These are phyloP conservation scores for Wallacemonas collosoma DNA, from an alignment of 208 protist species.

Conservation along the genomic window DNA sequence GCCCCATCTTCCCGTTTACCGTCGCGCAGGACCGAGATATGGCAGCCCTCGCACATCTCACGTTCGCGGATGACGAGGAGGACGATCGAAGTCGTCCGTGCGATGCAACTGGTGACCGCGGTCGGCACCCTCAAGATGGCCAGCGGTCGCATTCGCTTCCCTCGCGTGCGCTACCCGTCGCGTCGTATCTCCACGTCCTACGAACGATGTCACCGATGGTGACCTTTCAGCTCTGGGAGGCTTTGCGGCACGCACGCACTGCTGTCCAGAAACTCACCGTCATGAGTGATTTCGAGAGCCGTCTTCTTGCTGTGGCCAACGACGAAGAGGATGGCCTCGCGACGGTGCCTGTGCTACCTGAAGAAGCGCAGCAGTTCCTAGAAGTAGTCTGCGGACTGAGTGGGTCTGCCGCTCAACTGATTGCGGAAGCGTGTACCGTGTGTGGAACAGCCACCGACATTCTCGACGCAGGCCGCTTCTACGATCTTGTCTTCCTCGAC, in stretches of 20 bases:
- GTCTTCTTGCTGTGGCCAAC: slow-evolving; percentile 33
- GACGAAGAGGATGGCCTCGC: slow-evolving; percentile 9
- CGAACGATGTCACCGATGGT: slow-evolving; percentile 33
- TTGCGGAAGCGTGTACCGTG: slow-evolving; percentile 36
- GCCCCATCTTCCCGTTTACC: slow-evolving; percentile 48
- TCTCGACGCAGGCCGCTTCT: slow-evolving; percentile 33
- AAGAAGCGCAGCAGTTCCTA: slow-evolving; percentile 38
- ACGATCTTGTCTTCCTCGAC: slow-evolving; percentile 55
- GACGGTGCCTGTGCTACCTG: slow-evolving; percentile 24
- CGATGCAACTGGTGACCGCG: not conserved
- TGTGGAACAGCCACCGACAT: not conserved
- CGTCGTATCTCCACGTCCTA: slow-evolving; percentile 19
- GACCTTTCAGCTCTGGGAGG: slow-evolving; percentile 25
- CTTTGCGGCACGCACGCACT: slow-evolving; percentile 16
- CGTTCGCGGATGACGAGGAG: slow-evolving; percentile 31
- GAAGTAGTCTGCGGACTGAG: slow-evolving; percentile 29
- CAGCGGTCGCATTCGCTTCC: not conserved
- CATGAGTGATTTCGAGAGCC: slow-evolving; percentile 45
- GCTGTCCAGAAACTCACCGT: slow-evolving; percentile 26
- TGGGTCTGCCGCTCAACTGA: slow-evolving; percentile 50
- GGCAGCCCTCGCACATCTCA: slow-evolving; percentile 43
- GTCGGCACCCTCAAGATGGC: too few species aligned
- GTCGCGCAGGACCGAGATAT: slow-evolving; percentile 57
- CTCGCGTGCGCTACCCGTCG: not conserved
- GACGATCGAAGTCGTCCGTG: slow-evolving; percentile 11